Base-by-base conservation (phyloP, 2,329 filamentous ascomycete species). In the Myrmaecium sp. region DNA sequence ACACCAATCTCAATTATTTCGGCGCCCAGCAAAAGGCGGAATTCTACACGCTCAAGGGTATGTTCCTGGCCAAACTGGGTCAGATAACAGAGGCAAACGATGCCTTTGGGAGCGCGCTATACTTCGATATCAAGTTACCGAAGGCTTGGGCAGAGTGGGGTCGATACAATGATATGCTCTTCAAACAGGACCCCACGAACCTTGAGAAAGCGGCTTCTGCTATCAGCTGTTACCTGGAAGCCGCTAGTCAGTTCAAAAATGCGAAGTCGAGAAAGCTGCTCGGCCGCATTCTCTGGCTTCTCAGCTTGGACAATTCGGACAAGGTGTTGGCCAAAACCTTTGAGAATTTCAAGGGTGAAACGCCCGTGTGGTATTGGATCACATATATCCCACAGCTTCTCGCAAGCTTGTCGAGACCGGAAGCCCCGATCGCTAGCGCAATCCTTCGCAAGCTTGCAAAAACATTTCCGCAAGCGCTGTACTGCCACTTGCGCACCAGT, bases 131-230 rank as follows among this genome's bases (percentile, higher is more conserved):
- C 39, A 78, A 83, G 39, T 69, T 93, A 26, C 80, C 89, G 4
- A 98, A 98, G 55, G 89, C 89, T 3, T 98, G 89, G 89, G 86
- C 89, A 10, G 89, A 98, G 57, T 98, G 89, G 89, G 89, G 89
- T 26, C 83, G 92, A 44, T 98, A 93, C 62, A 95, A 92, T 44
- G 89, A 98, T 49, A 74, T 82, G 39, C 76, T 89, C 30, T 98
- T 95, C 63, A 95, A 93, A 56, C 77, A 83, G 28, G 79, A 93
- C 36, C 77, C 84, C 0, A 60, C 64, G 4, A 80, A 93, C 43
- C 64, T 92, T 29, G 77, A 76, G 34, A 72, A 80, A 33, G 91
- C 86, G 4, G 76, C 81, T 37, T 89, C 92, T 47, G 89, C 91
- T 0, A 69, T 98, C 12, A 94, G 83, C 31, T 95, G 86, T 39